These are phyloP conservation scores for Neurospora sp. DNA, from an alignment of 495 filamentous ascomycete species.

Conservation along the genomic window DNA sequence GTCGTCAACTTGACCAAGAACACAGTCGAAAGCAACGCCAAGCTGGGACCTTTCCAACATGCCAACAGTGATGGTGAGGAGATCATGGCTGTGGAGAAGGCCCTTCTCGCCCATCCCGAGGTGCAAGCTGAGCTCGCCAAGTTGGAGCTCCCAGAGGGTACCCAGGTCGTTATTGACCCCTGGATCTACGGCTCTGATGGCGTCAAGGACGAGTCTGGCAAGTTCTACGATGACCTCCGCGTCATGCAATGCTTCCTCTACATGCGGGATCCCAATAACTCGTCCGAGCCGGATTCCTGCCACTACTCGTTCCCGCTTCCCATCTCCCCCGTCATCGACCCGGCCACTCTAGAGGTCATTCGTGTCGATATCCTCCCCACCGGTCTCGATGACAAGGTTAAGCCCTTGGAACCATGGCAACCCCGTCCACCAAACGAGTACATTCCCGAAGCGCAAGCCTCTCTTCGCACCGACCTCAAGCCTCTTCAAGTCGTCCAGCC, in stretches of 20 bases:
- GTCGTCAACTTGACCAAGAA: slow-evolving; percentile 44
- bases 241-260: slow-evolving; percentile 61
- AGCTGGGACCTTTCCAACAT: slow-evolving; percentile 47
- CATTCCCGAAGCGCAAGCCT: slow-evolving; percentile 54
- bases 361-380: slow-evolving; percentile 50
- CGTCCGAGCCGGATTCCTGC: slow-evolving; percentile 52
- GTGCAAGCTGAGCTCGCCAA: slow-evolving; percentile 57
- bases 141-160: slow-evolving; percentile 51
- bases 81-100: slow-evolving; percentile 48
- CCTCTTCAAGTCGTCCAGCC: slow-evolving; percentile 69
- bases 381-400: slow-evolving; percentile 49
- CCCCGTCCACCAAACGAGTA: slow-evolving; percentile 59
- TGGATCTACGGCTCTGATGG: slow-evolving; percentile 66
- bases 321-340: slow-evolving; percentile 68
- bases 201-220: slow-evolving; percentile 35
- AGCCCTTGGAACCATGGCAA: slow-evolving; percentile 43
- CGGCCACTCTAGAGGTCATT: slow-evolving; percentile 51
- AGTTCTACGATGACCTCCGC: slow-evolving; percentile 43
- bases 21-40: slow-evolving; percentile 48
- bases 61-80: slow-evolving; percentile 49
- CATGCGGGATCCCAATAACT: slow-evolving; percentile 46
- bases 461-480: slow-evolving; percentile 54
- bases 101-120: slow-evolving; percentile 42
- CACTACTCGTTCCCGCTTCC: slow-evolving; percentile 72
- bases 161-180: slow-evolving; percentile 51